phyloP scores from a whole-genome alignment of 345 rosid species.

The Lenwebbia sp. region DNA sequence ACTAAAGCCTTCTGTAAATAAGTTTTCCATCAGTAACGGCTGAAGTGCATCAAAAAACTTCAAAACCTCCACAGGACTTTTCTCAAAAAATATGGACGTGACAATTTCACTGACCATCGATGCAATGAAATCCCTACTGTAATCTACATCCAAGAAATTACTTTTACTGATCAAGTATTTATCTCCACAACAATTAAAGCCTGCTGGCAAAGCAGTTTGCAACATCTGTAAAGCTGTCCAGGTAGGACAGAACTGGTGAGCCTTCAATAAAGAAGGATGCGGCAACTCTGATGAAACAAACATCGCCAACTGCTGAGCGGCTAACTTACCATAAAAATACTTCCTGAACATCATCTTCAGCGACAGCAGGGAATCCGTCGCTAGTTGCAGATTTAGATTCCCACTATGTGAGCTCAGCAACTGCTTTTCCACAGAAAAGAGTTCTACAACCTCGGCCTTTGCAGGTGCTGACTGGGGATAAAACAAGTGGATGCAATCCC shows the following conservation, averaged over 20 bases:
- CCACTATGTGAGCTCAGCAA: conserved; percentile 91
- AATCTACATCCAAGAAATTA: conserved; percentile 39
- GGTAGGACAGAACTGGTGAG: conserved; percentile 19
- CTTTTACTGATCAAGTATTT: conserved; percentile 46
- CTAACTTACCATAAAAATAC: conserved; percentile 33
- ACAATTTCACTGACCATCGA: conserved; percentile 50
- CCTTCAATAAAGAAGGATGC: conserved; percentile 53
- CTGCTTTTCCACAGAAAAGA: conserved; percentile 89
- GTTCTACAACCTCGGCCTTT: conserved; percentile 92
- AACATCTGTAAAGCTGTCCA: conserved; percentile 79
- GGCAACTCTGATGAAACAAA: conserved; percentile 53
- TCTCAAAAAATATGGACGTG: conserved; percentile 52
- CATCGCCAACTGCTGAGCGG: conserved; percentile 73
- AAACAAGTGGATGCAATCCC: conserved; percentile 87
- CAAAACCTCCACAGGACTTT: conserved; percentile 65
- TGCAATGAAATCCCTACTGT: conserved; percentile 29
- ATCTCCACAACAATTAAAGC: conserved; percentile 48
- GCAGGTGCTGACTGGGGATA: conserved; percentile 88
- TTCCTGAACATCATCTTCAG: conserved; percentile 49
- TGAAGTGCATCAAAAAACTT: conserved; percentile 64
- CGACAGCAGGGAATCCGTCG: conserved; percentile 66
- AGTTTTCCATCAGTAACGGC: conserved; percentile 75
- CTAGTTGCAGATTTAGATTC: conserved; percentile 61
- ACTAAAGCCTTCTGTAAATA: conserved; percentile 60
- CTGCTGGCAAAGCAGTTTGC: conserved; percentile 59